Base-by-base conservation (phyloP, 495 filamentous ascomycete species). In the Talaromyces adpressus region DNA sequence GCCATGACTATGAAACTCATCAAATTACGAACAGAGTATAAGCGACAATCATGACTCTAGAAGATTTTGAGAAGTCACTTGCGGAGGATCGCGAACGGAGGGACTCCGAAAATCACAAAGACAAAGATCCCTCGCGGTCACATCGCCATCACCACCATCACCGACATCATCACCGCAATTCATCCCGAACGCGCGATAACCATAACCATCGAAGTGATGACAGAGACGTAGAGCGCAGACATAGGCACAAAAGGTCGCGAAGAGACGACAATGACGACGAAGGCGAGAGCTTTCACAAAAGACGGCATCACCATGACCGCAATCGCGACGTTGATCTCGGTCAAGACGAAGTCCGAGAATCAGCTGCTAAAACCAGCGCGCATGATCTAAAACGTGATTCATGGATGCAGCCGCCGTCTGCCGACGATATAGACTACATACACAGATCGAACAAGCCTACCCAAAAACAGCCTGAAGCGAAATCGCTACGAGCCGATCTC, bases 361-460 rank as follows among this genome's bases (percentile, higher is more conserved):
- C 52, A 22, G 52, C 52, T 29, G 22, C 20, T 6, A 29, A 56
- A 56, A 23, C 2, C 9, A 56, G 52, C n/a, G 22, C 52, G 4
- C 52, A 56, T 29, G 52, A 69, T 3, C 63, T 84, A 22, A 80
- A 85, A 66, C 82, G 94, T 62, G 95, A 97, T 75, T 84, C 89
- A 4, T 98, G 94, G 94, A 98, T 98, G 95, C 85, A 93, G 66
- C 87, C 87, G 2, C 93, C 94, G 0, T 89, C 89, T 6, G 85
- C 85, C 0, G 71, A 92, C 18, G 91, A 93, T 57, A 80, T 97
- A 61, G 92, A 97, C 66, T 96, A 94, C 71, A 87, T 90, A 34
- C 89, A 93, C 54, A 85, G 86, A 63, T 84, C 82, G 5, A 73
- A 75, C 2, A 83, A 83, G 62, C 72, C 67, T 36, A 14, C 72